Conservation (phyloP, 805 yeast species). For the Wickerhamomyces kurtzmanii region DNA sequence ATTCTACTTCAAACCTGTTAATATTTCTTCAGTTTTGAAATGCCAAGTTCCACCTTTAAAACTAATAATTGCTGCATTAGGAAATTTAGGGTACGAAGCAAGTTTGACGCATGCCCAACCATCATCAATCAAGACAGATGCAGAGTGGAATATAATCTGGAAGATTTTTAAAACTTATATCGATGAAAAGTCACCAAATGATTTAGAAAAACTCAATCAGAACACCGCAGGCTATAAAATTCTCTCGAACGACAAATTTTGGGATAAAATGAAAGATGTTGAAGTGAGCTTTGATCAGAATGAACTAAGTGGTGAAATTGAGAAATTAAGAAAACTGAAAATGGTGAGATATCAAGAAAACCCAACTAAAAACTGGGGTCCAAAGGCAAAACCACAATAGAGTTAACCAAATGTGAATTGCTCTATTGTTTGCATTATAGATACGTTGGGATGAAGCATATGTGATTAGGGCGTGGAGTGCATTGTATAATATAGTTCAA, state of each 20-base stretch:
- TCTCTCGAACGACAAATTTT: constrained; percentile 30
- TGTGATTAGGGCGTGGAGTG: no score
- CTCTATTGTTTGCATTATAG: no score
- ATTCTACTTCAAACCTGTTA: constrained; percentile 78
- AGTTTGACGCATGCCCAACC: constrained; percentile 87
- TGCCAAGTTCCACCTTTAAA: constrained; percentile 78
- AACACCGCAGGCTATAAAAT: constrained; percentile 54
- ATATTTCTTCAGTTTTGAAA: constrained; percentile 64
- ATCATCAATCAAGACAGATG: constrained; percentile 81
- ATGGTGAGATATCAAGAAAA: constrained; percentile 85
- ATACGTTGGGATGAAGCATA: no score
- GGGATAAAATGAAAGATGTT: constrained; percentile 14
- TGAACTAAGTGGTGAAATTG: constrained; percentile 46
- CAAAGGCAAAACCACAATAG: constrained; percentile 67
- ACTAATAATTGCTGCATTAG: constrained; percentile 65
- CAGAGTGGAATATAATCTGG: constrained; percentile 78
- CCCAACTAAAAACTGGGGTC: constrained; percentile 97
- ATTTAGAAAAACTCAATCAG: constrained; percentile 28
- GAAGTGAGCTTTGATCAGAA: constrained; percentile 52
- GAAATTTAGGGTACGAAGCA: constrained; percentile 73
- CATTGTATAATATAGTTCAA: no score
- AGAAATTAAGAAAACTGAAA: constrained; percentile 60
- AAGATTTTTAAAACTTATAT: constrained; percentile 60
- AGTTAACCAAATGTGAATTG: no score
- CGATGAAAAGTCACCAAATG: constrained; percentile 28